Percentiles rank a stretch among this genome's conserved stretches.
Evolutionary conservation across 768 basidiomycete genomes (phyloP).

Genomic region (Serendipita indica): DNA sequence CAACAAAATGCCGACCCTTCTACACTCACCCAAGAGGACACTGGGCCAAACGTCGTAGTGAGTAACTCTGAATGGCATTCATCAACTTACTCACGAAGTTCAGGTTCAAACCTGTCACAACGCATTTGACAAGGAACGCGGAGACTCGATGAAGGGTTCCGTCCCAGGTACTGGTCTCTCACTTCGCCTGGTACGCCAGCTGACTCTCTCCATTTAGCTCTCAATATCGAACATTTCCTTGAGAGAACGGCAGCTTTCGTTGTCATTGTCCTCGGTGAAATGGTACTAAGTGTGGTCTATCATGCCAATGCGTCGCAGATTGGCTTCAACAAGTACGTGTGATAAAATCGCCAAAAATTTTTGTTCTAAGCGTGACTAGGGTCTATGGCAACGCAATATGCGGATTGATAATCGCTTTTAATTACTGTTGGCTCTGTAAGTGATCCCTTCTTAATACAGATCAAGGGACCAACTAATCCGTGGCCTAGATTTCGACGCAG

Average conservation of each 20-base stretch:
- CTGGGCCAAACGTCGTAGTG: no score
- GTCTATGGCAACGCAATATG: slow-evolving; percentile 10
- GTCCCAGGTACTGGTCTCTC: background rate
- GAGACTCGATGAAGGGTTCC: background rate
- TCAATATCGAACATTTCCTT: slow-evolving; percentile 25
- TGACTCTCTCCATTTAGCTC: slow-evolving; percentile 15
- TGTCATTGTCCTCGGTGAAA: slow-evolving; percentile 20
- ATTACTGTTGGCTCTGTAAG: slow-evolving; percentile 12
- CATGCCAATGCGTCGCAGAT: slow-evolving; percentile 2
- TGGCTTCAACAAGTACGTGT: background rate
- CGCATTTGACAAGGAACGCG: background rate
- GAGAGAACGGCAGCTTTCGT: slow-evolving; percentile 24
- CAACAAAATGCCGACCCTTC: no score
- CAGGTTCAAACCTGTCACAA: no score
- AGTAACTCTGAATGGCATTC: no score
- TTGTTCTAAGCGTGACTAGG: background rate
- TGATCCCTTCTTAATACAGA: background rate
- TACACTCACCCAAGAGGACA: no score
- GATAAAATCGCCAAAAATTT: background rate
- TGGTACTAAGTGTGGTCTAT: slow-evolving; percentile 13
- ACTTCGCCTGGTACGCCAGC: background rate
- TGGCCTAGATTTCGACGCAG: slow-evolving; percentile 7
- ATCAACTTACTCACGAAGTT: no score
- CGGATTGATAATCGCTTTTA: slow-evolving; percentile 13
- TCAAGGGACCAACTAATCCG: background rate